These are phyloP conservation scores for Nakazawaea ishiwadae DNA, from an alignment of 805 yeast species.

Conservation along the genomic window DNA sequence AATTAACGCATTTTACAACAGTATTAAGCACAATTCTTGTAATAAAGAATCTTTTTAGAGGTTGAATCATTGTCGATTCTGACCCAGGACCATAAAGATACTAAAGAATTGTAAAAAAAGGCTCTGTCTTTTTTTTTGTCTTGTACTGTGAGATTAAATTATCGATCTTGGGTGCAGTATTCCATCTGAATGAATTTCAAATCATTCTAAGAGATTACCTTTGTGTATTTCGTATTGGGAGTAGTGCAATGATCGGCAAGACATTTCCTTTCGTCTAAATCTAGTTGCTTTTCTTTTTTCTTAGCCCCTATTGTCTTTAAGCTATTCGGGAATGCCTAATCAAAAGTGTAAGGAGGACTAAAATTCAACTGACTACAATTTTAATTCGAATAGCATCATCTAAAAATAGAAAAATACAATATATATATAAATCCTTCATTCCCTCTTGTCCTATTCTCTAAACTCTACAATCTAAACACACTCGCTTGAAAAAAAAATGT, in stretches of 20 bases:
- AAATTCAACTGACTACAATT: too few species aligned
- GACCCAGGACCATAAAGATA: constrained; percentile 59
- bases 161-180: constrained; percentile 65
- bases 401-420: too few species aligned
- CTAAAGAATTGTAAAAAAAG: constrained; percentile 28
- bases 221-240: constrained; percentile 65
- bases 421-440: not conserved
- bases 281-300: too few species aligned
- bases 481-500: too few species aligned
- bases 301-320: too few species aligned
- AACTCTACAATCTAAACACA: not conserved
- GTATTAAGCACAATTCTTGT: constrained; percentile 37
- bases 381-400: too few species aligned
- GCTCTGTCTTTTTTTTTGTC: constrained; percentile 10
- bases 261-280: constrained; percentile 26
- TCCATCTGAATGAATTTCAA: constrained; percentile 36
- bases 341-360: too few species aligned
- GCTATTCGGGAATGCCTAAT: too few species aligned
- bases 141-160: constrained; percentile 49
- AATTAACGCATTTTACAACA: constrained; percentile 53
- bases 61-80: constrained; percentile 47
- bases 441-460: not conserved
- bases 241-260: constrained; percentile 55
- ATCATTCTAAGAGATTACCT: constrained; percentile 50
- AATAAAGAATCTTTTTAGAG: constrained; percentile 51